Base-by-base conservation (phyloP, 106 monocot species). In the Acorus gramineus region DNA sequence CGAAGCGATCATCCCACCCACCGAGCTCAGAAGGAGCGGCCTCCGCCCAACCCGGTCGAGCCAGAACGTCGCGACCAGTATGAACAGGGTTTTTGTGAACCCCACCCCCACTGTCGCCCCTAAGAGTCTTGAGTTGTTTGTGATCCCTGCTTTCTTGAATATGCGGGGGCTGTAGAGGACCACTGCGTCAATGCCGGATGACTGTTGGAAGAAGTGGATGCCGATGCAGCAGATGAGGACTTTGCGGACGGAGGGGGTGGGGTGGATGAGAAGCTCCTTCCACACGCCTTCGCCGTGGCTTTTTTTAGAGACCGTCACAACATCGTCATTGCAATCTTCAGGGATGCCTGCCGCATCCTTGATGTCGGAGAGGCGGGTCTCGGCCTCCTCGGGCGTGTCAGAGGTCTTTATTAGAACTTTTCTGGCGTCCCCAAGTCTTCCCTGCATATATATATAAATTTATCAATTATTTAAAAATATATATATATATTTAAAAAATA, bases 191-290 rank as follows among this genome's bases (percentile, higher is more conserved):
- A 80, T 80, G 9, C 80, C 80, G 0, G 80, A 68, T 10, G 71
- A 66, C 56, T 80, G 80, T 28, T 80, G 80, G 55, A 80, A 80
- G 61, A 63, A 55, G 13, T 80, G 79, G 13, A 80, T 80, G n/a
- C 80, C 75, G 42, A 57, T 66, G 2, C 70, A 71, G 2, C 57
- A 50, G 42, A 56, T 63, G n/a, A 80, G 50, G 71, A 80, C 71
- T 4, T 62, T 53, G 3, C 66, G 70, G 42, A 80, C 55, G 3
- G 70, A 28, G 42, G 80, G 80, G 46, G 80, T 62, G 8, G 80
- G 80, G 62, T 54, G 28, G 28, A 28, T 66, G 10, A 80, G 47
- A 4, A 80, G 65, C 61, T 80, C 80, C 62, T 12, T 71, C 80
- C 80, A 80, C 8, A 71, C 73, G 7, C 3, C 52, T 70, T 58